A percentile compares a stretch with the other conserved stretches of the same genome.
phyloP scores from a whole-genome alignment of 1,139 yeast genomes.

The Petasospora rhodanensis region DNA sequence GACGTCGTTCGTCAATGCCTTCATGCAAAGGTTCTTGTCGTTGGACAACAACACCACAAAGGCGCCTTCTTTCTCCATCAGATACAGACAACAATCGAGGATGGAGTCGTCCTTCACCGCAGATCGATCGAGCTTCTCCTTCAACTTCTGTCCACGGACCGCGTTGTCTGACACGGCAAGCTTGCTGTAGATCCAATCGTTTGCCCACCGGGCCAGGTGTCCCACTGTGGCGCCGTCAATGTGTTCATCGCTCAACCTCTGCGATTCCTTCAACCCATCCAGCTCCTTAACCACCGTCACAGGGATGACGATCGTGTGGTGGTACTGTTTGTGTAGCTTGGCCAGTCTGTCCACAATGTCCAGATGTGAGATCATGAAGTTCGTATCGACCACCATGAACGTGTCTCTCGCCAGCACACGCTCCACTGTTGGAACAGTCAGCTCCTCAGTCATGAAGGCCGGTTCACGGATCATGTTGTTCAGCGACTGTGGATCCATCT shows the following conservation, averaged over 20 bases:
- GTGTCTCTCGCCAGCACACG: conserved; percentile 19
- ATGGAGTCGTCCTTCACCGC: conserved; percentile 74
- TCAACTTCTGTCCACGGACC: conserved; percentile 61
- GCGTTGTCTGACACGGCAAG: conserved; percentile 48
- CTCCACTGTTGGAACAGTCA: conserved; percentile 24
- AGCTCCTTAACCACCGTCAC: conserved; percentile 66
- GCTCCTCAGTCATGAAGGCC: conserved; percentile 7
- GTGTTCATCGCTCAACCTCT: conserved; percentile 14
- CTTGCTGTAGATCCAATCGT: conserved; percentile 68
- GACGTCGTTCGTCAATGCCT: conserved; percentile 65
- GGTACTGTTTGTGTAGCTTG: conserved; percentile 35
- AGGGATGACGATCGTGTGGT: conserved; percentile 61
- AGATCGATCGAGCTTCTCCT: conserved; percentile 43
- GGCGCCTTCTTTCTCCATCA: conserved; percentile 37
- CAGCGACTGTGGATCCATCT: conserved; percentile 3
- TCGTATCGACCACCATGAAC: conserved; percentile 67
- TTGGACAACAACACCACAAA: conserved; percentile 69
- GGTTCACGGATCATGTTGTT: neutral
- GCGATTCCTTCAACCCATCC: conserved; percentile 66
- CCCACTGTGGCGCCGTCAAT: conserved; percentile 39
- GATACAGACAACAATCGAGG: conserved; percentile 76
- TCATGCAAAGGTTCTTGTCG: conserved; percentile 77
- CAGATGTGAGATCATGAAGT: conserved; percentile 66
- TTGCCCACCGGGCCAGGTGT: conserved; percentile 65
- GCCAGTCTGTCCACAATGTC: conserved; percentile 48